Percentiles rank a stretch among this genome's conserved stretches.
Conservation (phyloP, 208 protist genomes). For the Trypanosoma vivax region DNA sequence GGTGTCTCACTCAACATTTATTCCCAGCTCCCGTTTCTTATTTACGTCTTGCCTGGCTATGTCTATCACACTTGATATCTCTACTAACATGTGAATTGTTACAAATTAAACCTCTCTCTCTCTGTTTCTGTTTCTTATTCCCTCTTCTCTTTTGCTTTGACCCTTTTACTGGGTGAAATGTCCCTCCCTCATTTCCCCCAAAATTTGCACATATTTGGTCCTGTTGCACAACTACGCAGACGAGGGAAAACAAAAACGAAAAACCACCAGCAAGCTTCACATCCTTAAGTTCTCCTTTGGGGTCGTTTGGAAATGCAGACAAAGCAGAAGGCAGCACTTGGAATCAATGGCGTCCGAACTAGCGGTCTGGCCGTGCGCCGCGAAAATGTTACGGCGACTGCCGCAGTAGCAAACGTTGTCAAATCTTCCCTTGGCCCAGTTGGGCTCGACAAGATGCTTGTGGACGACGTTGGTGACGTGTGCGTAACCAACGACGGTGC, state of each 20-base stretch:
- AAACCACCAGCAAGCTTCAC: conserved; percentile 2
- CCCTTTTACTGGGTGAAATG: not conserved
- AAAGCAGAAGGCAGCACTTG: conserved; percentile 81
- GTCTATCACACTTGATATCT: too few species aligned
- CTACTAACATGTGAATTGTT: too few species aligned
- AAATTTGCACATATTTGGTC: not conserved
- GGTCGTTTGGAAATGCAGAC: conserved; percentile 58
- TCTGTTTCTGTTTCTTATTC: not conserved
- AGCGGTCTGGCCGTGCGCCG: conserved; percentile 93
- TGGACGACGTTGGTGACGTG: conserved; percentile 99
- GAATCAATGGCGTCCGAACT: conserved; percentile 93
- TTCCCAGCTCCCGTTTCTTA: too few species aligned
- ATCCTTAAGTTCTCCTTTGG: not conserved
- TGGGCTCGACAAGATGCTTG: conserved; percentile 99
- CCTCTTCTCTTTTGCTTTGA: not conserved
- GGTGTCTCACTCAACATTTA: too few species aligned
- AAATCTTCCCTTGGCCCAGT: conserved; percentile 99
- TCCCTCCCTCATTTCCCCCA: not conserved
- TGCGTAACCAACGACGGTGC: conserved; percentile 99
- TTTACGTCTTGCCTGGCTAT: too few species aligned
- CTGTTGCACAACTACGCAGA: too few species aligned
- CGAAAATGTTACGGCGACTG: conserved; percentile 96
- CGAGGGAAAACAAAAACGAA: too few species aligned
- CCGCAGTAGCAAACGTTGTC: conserved; percentile 98
- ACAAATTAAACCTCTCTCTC: not conserved